phyloP scores from a whole-genome alignment of 441 rosid genomes.

The Erysimum pusillum region DNA sequence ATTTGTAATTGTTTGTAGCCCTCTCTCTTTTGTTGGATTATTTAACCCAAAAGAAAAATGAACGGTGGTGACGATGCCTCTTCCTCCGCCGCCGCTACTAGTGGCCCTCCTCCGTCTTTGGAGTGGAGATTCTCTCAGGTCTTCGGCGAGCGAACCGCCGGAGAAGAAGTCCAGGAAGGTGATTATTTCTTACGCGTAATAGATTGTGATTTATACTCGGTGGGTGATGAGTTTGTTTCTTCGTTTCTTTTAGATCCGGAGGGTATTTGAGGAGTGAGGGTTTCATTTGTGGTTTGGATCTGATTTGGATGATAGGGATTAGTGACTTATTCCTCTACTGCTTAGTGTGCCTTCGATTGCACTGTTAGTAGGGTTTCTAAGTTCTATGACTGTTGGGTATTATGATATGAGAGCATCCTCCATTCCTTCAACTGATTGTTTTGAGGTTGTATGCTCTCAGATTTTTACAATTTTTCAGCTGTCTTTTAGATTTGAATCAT shows the following conservation, averaged over 20 bases:
- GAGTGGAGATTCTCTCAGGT: conserved; percentile 88
- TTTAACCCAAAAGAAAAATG: conserved; percentile 47
- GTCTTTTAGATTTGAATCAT: conserved; percentile 14
- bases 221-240: conserved; percentile 30
- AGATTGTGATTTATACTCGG: conserved; percentile 7
- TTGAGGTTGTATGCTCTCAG: conserved; percentile 6
- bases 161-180: conserved; percentile 85
- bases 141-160: conserved; percentile 76
- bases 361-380: conserved; percentile 39
- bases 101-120: conserved; percentile 67
- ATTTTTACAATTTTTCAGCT: neutral
- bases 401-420: conserved; percentile 4
- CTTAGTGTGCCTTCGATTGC: conserved; percentile 33
- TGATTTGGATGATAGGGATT: conserved; percentile 44
- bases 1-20: neutral
- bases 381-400: conserved; percentile 6
- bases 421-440: conserved; percentile 2
- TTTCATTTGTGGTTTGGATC: conserved; percentile 48
- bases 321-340: conserved; percentile 28
- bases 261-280: conserved; percentile 37
- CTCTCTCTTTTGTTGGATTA: conserved; percentile 21
- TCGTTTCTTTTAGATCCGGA: conserved; percentile 38
- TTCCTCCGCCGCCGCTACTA: conserved; percentile 57
- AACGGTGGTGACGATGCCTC: conserved; percentile 72
- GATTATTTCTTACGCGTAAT: conserved; percentile 22